Evolutionary conservation across 441 rosid genomes (phyloP).

Genomic region (Adansonia grandidieri): DNA sequence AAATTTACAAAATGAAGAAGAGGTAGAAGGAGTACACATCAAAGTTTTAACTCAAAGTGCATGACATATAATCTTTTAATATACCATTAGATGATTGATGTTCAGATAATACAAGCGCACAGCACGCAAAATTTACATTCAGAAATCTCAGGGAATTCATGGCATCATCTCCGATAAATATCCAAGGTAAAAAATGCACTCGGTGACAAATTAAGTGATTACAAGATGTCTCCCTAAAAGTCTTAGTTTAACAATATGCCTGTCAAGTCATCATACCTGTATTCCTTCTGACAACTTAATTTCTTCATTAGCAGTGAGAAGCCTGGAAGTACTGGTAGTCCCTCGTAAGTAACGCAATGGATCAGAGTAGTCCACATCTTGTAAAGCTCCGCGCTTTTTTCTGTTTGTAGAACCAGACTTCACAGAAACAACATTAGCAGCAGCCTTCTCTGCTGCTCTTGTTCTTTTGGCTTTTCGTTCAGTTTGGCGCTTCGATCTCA

Average conservation of each 20-base stretch:
- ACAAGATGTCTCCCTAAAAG: background rate
- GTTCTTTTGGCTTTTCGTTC: slow-evolving; percentile 79
- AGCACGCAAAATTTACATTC: background rate
- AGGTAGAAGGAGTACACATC: background rate
- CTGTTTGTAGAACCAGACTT: slow-evolving; percentile 55
- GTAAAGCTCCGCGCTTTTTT: slow-evolving; percentile 65
- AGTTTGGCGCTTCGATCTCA: slow-evolving; percentile 73
- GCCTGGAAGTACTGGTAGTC: slow-evolving; percentile 68
- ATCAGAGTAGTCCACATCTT: slow-evolving; percentile 73
- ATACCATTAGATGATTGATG: background rate
- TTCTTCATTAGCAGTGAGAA: slow-evolving; percentile 84
- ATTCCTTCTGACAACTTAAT: slow-evolving; percentile 73
- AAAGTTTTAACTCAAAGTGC: background rate
- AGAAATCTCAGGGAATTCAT: background rate
- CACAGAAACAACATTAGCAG: slow-evolving; percentile 53
- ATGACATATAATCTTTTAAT: background rate
- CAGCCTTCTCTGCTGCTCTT: slow-evolving; percentile 67
- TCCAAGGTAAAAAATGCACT: background rate
- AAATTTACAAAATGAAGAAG: slow-evolving; percentile 23
- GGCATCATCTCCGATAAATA: slow-evolving; percentile 8
- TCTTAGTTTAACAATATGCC: background rate
- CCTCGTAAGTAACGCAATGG: slow-evolving; percentile 77
- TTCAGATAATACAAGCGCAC: background rate
- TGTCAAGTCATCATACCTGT: slow-evolving; percentile 60
- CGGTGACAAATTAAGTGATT: background rate